These are phyloP conservation scores for Skeletonema grethae DNA, from an alignment of 108 stramenopile species.

Conservation along the genomic window DNA sequence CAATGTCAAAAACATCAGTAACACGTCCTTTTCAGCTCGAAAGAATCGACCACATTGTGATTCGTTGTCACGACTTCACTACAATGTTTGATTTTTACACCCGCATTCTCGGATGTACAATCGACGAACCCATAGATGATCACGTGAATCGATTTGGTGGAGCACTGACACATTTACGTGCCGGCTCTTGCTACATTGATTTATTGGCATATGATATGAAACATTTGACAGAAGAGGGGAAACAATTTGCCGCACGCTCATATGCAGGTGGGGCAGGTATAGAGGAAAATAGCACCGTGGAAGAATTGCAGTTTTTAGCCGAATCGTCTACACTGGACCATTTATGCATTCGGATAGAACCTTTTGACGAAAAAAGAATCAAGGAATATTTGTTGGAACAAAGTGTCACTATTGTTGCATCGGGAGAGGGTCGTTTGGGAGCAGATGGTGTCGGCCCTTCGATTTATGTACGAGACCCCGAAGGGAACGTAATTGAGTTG, in stretches of 20 bases:
- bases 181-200: slow-evolving; percentile 53
- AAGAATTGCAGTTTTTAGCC: slow-evolving; percentile 28
- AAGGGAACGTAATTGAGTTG: slow-evolving; percentile 52
- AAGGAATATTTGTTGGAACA: slow-evolving; percentile 21
- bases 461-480: slow-evolving; percentile 54
- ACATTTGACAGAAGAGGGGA: slow-evolving; percentile 38
- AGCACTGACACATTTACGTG: slow-evolving; percentile 52
- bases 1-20: neutral
- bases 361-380: slow-evolving; percentile 39
- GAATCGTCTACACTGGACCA: slow-evolving; percentile 49
- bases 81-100: slow-evolving; percentile 57
- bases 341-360: slow-evolving; percentile 49
- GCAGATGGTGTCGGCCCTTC: slow-evolving; percentile 53
- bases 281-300: neutral
- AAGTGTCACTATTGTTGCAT: slow-evolving; percentile 32
- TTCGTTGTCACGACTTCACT: slow-evolving; percentile 34
- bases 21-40: slow-evolving; percentile 41
- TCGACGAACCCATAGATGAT: slow-evolving; percentile 38
- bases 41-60: slow-evolving; percentile 52
- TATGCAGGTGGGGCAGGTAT: slow-evolving; percentile 43
- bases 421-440: slow-evolving; percentile 45
- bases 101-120: slow-evolving; percentile 45
- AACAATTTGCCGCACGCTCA: slow-evolving; percentile 17
- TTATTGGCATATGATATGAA: slow-evolving; percentile 39
- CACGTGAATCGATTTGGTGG: slow-evolving; percentile 55